phyloP scores from a whole-genome alignment of 441 rosid species.

The Kokia cookei region DNA sequence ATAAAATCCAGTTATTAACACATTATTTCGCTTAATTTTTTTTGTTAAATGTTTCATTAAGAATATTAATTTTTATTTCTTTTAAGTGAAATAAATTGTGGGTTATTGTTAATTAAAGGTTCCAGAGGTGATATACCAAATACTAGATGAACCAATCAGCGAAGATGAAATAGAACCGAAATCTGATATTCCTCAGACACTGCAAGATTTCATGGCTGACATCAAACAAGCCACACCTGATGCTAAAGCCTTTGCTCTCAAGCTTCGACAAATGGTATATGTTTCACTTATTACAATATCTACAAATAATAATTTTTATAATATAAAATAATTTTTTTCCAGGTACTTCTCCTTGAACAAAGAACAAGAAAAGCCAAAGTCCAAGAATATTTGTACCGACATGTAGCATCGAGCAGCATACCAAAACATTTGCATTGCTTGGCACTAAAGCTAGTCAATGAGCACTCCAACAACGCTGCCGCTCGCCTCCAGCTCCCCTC shows the following conservation, averaged over 20 bases:
- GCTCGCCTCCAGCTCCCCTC: conserved; percentile 92
- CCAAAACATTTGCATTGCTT: conserved; percentile 94
- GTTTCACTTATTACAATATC: background rate
- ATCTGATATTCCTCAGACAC: conserved; percentile 73
- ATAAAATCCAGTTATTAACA: no score
- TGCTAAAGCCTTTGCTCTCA: conserved; percentile 70
- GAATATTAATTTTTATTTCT: no score
- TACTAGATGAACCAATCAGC: conserved; percentile 54
- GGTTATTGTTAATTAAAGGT: conserved; percentile 34
- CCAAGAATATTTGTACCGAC: conserved; percentile 85
- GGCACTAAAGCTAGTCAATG: conserved; percentile 73
- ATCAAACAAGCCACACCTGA: conserved; percentile 52
- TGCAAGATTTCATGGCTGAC: conserved; percentile 69
- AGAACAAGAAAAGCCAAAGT: conserved; percentile 93
- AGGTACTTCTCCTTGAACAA: conserved; percentile 76
- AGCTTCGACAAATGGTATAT: conserved; percentile 82
- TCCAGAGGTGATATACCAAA: conserved; percentile 77
- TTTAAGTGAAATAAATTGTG: background rate
- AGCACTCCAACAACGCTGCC: conserved; percentile 84
- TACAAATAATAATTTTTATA: no score
- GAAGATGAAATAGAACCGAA: conserved; percentile 66
- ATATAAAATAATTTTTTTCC: conserved; percentile 1
- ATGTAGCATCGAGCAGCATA: conserved; percentile 96
- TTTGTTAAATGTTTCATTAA: background rate
- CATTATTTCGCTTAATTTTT: background rate